These are phyloP conservation scores for Colletotrichum sp. DNA, from an alignment of 2,329 filamentous ascomycete genomes.

Conservation along the genomic window DNA sequence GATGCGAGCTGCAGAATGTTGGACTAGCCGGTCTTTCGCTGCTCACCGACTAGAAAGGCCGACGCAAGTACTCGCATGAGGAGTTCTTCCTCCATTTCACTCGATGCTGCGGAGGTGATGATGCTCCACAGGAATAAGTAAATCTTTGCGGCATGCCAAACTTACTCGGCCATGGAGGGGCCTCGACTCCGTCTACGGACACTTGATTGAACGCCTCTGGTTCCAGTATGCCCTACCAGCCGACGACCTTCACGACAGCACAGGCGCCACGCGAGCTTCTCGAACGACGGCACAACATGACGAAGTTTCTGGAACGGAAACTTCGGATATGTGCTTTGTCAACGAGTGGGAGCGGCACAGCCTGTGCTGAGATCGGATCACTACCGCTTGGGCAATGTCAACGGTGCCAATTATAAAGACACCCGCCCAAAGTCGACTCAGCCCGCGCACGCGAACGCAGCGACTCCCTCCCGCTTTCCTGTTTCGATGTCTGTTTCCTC, in stretches of 20 bases:
- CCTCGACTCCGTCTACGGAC: neutral
- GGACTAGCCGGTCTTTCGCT: neutral
- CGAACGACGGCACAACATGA: neutral
- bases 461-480: neutral
- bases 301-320: neutral
- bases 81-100: neutral
- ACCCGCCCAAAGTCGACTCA: neutral
- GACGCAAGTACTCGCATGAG: neutral
- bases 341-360: neutral
- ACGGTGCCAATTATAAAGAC: neutral
- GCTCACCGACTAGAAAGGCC: neutral
- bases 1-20: neutral
- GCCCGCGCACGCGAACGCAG: neutral
- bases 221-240: neutral
- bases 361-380: neutral
- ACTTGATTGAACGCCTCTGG: neutral
- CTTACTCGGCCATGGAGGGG: rapidly evolving
- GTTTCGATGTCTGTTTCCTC: neutral
- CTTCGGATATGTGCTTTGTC: neutral
- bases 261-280: neutral
- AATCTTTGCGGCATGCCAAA: rapidly evolving
- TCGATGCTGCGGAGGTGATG: neutral
- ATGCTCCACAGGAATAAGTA: neutral
- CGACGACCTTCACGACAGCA: neutral
- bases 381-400: neutral